A percentile compares a stretch with the other conserved stretches of the same genome.
Evolutionary conservation across 768 basidiomycete genomes (phyloP).

Genomic region (Macrolepiota dolichaula): DNA sequence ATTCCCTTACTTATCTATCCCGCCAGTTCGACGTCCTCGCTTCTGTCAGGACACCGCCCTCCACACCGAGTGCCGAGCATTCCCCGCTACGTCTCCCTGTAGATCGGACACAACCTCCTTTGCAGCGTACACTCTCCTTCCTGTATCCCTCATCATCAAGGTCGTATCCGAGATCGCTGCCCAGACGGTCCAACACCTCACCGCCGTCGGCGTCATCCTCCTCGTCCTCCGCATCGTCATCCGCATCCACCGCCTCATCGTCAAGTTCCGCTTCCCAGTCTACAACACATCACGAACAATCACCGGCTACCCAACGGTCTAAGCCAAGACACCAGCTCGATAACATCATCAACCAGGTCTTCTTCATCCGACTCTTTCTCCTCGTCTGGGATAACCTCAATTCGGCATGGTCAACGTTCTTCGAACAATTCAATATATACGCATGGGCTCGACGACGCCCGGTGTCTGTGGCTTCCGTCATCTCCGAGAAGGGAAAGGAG

Average conservation of each 20-base stretch:
- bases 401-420: constrained; percentile 54
- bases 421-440: constrained; percentile 16
- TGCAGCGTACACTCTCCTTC: constrained; percentile 47
- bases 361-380: constrained; percentile 68
- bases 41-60: constrained; percentile 54
- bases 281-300: constrained; percentile 23
- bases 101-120: constrained; percentile 54
- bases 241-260: constrained; percentile 22
- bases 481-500: constrained; percentile 18
- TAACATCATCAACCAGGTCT: constrained; percentile 52
- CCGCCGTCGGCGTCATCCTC: constrained; percentile 19
- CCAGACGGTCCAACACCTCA: constrained; percentile 63
- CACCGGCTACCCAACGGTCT: constrained; percentile 17
- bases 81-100: constrained; percentile 22
- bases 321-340: constrained; percentile 38
- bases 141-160: constrained; percentile 23
- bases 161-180: constrained; percentile 13
- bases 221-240: constrained; percentile 15
- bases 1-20: constrained; percentile 78
- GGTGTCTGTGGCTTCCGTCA: neutral
- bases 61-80: constrained; percentile 46
- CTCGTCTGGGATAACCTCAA: constrained; percentile 68
- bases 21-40: constrained; percentile 79
- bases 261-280: constrained; percentile 21
- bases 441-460: constrained; percentile 15